Evolutionary conservation across 148 eudicot species (phyloP), one percentile per base, ranked within the genome.

Genomic region (Limonium bicolor): DNA sequence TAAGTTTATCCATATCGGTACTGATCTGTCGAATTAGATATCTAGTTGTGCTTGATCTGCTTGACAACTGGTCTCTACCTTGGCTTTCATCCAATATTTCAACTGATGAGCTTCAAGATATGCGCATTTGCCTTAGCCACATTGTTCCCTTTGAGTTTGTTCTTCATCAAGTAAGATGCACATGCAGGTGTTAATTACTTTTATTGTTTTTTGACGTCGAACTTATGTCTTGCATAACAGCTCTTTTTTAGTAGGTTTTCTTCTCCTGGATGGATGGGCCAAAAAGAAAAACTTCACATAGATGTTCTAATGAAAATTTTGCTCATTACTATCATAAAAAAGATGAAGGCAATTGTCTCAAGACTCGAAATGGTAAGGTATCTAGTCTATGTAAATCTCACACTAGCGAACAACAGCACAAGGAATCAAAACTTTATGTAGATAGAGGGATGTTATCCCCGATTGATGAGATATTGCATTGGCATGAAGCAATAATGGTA

Each of bases 221-320:
- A 12, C 11, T 32, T 32, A 10, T 32, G 13, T 32, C 36, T 69
- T 32, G 46, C 29, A 37, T 39, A 15, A 4, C 7, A 33, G 18
- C 59, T 43, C 48, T 19, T 22, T 15, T 13, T 7, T 66, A 56
- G 39, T n/a, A 86, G 96, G 79, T 86, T 20, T 68, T 86, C 46
- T 81, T 86, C 27, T 69, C 72, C 60, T 86, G 96, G 96, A 78
- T 86, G 85, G 96, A 82, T 61, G 96, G 94, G 31, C 59, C 46
- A 20, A 65, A 64, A 55, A 11, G 48, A 18, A 48, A 48, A 35
- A 60, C 60, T 53, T 34, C 44, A 20, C 63, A 36, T 21, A 51
- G 42, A 52, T 64, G 27, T 36, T 53, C 32, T 53, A 76, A 55
- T 48, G 74, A 72, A 49, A 46, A 46, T 64, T 33, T 68, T 36